Evolutionary conservation across 2,329 filamentous ascomycete genomes (phyloP).

Genomic region (Neonectria hederae): DNA sequence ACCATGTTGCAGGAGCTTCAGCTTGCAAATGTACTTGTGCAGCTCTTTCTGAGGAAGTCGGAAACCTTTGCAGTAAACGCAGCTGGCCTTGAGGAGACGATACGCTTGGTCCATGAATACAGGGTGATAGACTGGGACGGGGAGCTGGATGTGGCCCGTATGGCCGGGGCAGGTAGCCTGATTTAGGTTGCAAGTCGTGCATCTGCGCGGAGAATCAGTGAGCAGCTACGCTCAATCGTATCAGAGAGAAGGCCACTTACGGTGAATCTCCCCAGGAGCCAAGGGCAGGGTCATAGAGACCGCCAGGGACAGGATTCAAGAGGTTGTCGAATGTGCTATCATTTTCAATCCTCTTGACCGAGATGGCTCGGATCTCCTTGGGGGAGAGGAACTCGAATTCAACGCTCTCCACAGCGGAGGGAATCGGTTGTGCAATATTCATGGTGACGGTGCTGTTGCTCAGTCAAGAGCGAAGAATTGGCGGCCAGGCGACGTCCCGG

Average conservation of each 20-base stretch:
- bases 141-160: slow-evolving; percentile 93
- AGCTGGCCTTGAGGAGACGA: slow-evolving; percentile 85
- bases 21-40: slow-evolving; percentile 83
- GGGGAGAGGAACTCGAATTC: slow-evolving; percentile 88
- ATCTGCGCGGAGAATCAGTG: slow-evolving; percentile 61
- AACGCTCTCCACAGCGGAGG: slow-evolving; percentile 84
- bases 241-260: slow-evolving; percentile 57
- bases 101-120: slow-evolving; percentile 94
- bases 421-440: slow-evolving; percentile 83
- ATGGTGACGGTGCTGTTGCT: slow-evolving; percentile 52
- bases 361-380: slow-evolving; percentile 86
- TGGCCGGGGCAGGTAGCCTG: slow-evolving; percentile 89
- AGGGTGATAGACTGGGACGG: slow-evolving; percentile 94
- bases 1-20: slow-evolving; percentile 86
- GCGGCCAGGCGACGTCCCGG: slow-evolving; percentile 36
- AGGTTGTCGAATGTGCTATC: slow-evolving; percentile 93
- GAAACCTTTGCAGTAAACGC: slow-evolving; percentile 89
- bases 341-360: slow-evolving; percentile 93
- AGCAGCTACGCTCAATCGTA: slow-evolving; percentile 15
- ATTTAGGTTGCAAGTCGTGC: slow-evolving; percentile 89
- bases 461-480: slow-evolving; percentile 30
- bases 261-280: slow-evolving; percentile 88
- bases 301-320: slow-evolving; percentile 87
- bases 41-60: slow-evolving; percentile 80
- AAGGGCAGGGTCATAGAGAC: slow-evolving; percentile 90